A percentile compares a stretch with the other conserved stretches of the same genome.
Evolutionary conservation across 2,329 filamentous ascomycete species (phyloP).

Genomic region (Dactylellina leptospora): DNA sequence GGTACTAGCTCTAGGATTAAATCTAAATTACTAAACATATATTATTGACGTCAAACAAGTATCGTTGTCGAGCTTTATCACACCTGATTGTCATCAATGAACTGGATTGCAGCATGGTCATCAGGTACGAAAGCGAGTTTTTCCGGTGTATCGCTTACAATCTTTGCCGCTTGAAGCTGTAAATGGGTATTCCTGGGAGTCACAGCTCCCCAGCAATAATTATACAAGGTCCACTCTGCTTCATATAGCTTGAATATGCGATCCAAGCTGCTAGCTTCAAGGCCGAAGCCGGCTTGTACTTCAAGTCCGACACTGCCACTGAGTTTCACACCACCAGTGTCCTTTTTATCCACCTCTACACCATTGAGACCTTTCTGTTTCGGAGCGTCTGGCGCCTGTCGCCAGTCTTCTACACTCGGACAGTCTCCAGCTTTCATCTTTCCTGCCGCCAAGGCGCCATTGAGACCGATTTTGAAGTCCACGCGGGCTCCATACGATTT

Average conservation of each 20-base stretch:
- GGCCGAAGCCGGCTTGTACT: not conserved
- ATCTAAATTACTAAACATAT: no score
- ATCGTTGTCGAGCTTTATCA: not conserved
- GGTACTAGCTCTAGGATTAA: no score
- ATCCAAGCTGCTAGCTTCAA: not conserved
- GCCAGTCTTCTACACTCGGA: not conserved
- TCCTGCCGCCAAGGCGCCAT: slow-evolving; percentile 14
- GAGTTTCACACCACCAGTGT: not conserved
- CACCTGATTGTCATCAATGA: not conserved
- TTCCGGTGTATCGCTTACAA: not conserved
- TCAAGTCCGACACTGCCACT: not conserved
- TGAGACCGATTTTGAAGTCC: slow-evolving; percentile 20
- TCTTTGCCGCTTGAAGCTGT: not conserved
- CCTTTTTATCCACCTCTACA: not conserved
- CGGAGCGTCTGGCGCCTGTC: not conserved
- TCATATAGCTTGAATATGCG: not conserved
- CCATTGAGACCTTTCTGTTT: not conserved
- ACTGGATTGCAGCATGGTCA: not conserved
- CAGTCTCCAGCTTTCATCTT: slow-evolving; percentile 5
- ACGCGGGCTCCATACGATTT: slow-evolving; percentile 8
- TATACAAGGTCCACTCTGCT: not conserved
- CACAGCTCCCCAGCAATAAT: not conserved
- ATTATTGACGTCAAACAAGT: not conserved
- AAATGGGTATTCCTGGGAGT: not conserved
- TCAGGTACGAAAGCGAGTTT: not conserved